A percentile compares a stretch with the other conserved stretches of the same genome.
These are phyloP conservation scores for Erythrobasidium hasegawianum DNA, from an alignment of 1,284 basidiomycete genomes.

Conservation along the genomic window DNA sequence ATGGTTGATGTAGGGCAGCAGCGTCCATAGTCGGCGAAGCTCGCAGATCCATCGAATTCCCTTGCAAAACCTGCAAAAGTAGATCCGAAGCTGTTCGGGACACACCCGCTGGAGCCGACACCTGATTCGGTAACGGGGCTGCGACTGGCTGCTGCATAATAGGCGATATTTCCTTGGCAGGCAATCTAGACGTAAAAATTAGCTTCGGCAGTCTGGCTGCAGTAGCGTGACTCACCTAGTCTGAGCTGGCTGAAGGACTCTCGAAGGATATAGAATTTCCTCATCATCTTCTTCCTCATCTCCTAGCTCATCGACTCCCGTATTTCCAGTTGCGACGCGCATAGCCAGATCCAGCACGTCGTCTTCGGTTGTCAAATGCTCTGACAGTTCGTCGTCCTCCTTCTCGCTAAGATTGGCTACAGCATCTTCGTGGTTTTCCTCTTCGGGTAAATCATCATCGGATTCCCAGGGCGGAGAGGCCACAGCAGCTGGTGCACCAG, in stretches of 20 bases:
- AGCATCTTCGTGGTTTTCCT: slow-evolving; percentile 2
- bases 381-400: slow-evolving; percentile 38
- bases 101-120: neutral
- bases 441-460: neutral
- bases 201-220: neutral
- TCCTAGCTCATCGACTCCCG: neutral
- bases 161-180: neutral
- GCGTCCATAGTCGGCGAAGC: neutral
- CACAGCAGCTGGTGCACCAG: slow-evolving; percentile 5
- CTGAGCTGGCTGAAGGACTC: neutral
- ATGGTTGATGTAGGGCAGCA: neutral
- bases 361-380: slow-evolving; percentile 66
- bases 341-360: slow-evolving; percentile 77
- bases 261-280: slow-evolving; percentile 37
- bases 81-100: slow-evolving; percentile 33
- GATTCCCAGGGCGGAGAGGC: neutral
- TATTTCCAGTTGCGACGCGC: slow-evolving; percentile 52
- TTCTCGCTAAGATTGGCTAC: slow-evolving; percentile 2
- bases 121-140: neutral
- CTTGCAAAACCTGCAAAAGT: slow-evolving; percentile 33
- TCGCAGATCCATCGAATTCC: slow-evolving; percentile 27
- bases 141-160: neutral
- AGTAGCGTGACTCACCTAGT: neutral
- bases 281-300: slow-evolving; percentile 52
- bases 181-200: neutral